Conservation (phyloP, 1,284 basidiomycete species). For the Jaminaea rosea region DNA sequence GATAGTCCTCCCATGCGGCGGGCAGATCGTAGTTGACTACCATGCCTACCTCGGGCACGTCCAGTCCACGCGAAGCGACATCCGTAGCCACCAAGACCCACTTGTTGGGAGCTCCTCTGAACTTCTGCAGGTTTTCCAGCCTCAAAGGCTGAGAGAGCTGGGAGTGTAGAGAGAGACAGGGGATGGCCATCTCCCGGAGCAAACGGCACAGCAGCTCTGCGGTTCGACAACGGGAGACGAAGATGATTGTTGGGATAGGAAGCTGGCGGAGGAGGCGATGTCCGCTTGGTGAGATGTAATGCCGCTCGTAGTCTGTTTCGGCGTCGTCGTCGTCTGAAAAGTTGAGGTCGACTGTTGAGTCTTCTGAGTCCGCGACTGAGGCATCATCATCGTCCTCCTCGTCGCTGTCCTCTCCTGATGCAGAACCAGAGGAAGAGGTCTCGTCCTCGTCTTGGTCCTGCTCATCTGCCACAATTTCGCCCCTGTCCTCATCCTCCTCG, state of each 20-base stretch:
- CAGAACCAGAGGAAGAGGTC: no score
- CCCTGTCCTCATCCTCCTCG: constrained; percentile 23
- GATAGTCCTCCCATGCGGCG: constrained; percentile 54
- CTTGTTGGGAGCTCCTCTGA: constrained; percentile 58
- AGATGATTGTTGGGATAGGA: constrained; percentile 81
- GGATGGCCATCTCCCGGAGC: constrained; percentile 59
- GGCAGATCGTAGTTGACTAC: constrained; percentile 96
- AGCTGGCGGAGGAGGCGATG: neutral
- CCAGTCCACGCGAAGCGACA: constrained; percentile 45
- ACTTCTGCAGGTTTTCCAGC: constrained; percentile 71
- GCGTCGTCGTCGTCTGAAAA: neutral
- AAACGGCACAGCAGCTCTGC: constrained; percentile 72
- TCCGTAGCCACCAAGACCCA: constrained; percentile 45
- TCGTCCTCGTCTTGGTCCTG: neutral
- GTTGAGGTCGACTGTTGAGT: neutral
- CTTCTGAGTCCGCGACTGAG: constrained; percentile 2
- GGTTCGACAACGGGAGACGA: constrained; percentile 75
- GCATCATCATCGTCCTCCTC: constrained; percentile 16
- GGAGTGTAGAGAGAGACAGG: constrained; percentile 83
- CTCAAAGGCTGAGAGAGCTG: constrained; percentile 83
- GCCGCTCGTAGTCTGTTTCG: no score
- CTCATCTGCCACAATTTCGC: constrained; percentile 2
- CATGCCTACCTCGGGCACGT: constrained; percentile 65
- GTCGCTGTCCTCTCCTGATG: no score
- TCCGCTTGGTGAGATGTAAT: neutral